These are phyloP conservation scores for Pleurotus ostreatus DNA, from an alignment of 768 basidiomycete genomes.

Conservation along the genomic window DNA sequence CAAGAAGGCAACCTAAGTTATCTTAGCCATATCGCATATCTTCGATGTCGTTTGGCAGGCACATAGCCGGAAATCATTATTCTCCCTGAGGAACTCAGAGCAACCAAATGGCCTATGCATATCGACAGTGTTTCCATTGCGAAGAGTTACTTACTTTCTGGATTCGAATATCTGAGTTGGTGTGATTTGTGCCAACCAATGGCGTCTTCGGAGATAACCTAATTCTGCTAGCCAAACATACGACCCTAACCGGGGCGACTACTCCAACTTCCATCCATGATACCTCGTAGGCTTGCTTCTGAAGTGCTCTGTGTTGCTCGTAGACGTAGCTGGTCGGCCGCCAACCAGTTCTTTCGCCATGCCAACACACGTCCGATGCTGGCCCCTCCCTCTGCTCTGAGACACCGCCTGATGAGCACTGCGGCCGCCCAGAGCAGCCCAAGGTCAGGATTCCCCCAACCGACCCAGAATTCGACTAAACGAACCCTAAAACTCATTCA, in stretches of 20 bases:
- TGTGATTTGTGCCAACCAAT: background rate
- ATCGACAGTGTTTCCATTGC: too few relatives aligned
- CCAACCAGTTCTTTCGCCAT: conserved; percentile 16
- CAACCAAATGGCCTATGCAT: too few relatives aligned
- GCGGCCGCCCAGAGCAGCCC: conserved; percentile 54
- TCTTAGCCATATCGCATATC: too few relatives aligned
- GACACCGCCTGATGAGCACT: conserved; percentile 36
- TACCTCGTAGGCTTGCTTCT: conserved; percentile 20
- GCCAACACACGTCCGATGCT: conserved; percentile 1
- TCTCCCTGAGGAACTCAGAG: too few relatives aligned
- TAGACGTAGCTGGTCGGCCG: conserved; percentile 11
- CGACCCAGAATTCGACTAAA: too few relatives aligned
- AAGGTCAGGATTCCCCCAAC: conserved; percentile 34
- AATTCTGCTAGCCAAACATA: conserved; percentile 11
- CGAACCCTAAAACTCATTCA: too few relatives aligned
- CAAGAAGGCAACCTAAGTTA: conserved; percentile 21
- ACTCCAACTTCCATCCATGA: conserved; percentile 15
- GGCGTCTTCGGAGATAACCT: background rate
- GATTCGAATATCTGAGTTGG: too few relatives aligned
- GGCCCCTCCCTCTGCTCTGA: conserved; percentile 9
- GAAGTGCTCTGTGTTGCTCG: conserved; percentile 9
- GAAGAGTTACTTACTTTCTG: too few relatives aligned
- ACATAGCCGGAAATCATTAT: too few relatives aligned
- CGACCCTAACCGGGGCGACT: conserved; percentile 23
- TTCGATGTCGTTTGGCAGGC: too few relatives aligned